Evolutionary conservation across 108 stramenopile genomes (phyloP).

Genomic region (Fragilaria crotonensis): DNA sequence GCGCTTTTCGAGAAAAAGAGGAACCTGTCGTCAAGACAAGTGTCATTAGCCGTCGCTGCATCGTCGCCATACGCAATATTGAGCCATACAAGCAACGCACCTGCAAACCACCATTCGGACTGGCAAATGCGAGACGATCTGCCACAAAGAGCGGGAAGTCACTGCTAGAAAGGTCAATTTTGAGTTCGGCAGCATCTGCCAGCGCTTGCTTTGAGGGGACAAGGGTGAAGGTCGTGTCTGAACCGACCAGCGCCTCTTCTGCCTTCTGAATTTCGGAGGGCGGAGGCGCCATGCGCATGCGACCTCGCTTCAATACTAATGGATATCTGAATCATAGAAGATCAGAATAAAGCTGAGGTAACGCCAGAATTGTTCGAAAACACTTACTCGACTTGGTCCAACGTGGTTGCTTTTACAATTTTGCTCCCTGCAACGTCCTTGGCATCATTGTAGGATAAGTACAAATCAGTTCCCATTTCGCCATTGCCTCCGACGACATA

Average conservation of each 20-base stretch:
- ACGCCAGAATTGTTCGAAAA: not conserved
- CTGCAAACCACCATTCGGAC: slow-evolving; percentile 15
- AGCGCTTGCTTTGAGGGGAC: slow-evolving; percentile 31
- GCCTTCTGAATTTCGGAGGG: slow-evolving; percentile 31
- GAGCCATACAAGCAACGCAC: no score
- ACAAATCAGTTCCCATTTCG: slow-evolving; percentile 27
- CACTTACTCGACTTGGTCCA: slow-evolving; percentile 46
- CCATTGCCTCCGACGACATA: slow-evolving; percentile 13
- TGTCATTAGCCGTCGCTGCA: no score
- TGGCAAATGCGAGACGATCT: slow-evolving; percentile 45
- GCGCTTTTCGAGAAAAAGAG: slow-evolving; percentile 34
- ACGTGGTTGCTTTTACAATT: slow-evolving; percentile 37
- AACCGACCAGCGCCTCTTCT: slow-evolving; percentile 5
- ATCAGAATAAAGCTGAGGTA: no score
- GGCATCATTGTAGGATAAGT: slow-evolving; percentile 38
- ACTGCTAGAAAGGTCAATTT: slow-evolving; percentile 13
- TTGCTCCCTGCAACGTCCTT: slow-evolving; percentile 5
- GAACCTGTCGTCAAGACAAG: no score
- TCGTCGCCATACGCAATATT: no score
- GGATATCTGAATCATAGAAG: slow-evolving; percentile 38
- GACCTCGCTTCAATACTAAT: slow-evolving; percentile 37
- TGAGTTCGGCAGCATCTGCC: slow-evolving; percentile 26
- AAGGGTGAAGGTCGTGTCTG: slow-evolving; percentile 16
- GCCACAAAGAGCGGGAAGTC: slow-evolving; percentile 43
- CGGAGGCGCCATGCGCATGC: slow-evolving; percentile 28